Conservation (phyloP, 768 basidiomycete species). For the Rhodotorula diobovata region DNA sequence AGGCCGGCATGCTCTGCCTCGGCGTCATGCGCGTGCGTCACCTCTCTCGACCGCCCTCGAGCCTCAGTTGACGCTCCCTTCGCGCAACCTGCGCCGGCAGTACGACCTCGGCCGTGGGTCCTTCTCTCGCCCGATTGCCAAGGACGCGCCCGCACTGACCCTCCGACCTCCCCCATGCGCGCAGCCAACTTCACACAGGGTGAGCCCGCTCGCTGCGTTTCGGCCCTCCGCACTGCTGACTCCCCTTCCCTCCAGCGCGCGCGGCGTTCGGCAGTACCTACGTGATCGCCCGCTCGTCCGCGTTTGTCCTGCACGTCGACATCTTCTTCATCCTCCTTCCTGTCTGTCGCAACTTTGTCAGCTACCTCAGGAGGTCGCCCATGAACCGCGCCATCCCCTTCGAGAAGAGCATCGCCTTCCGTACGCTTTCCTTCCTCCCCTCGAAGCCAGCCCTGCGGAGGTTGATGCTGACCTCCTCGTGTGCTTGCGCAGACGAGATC, state of each 20-base stretch:
- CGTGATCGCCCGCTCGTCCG: slow-evolving; percentile 76
- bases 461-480: background rate
- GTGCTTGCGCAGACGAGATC: slow-evolving; percentile 59
- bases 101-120: slow-evolving; percentile 39
- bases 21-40: slow-evolving; percentile 60
- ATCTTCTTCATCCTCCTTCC: slow-evolving; percentile 90
- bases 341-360: slow-evolving; percentile 91
- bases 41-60: accelerated
- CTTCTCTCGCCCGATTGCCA: too few relatives aligned
- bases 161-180: too few relatives aligned
- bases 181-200: background rate
- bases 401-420: slow-evolving; percentile 86
- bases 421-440: slow-evolving; percentile 8
- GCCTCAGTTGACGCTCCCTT: background rate
- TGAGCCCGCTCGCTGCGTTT: background rate
- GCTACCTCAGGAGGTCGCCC: slow-evolving; percentile 75
- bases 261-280: slow-evolving; percentile 70
- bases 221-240: background rate
- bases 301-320: slow-evolving; percentile 84
- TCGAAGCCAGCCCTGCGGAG: background rate
- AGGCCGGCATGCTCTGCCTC: slow-evolving; percentile 68
- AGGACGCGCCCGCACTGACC: background rate
- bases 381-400: slow-evolving; percentile 84
- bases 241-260: background rate
- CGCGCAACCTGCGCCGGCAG: background rate